Conservation (phyloP, 306 rosid genomes). For the Quercus alba region DNA sequence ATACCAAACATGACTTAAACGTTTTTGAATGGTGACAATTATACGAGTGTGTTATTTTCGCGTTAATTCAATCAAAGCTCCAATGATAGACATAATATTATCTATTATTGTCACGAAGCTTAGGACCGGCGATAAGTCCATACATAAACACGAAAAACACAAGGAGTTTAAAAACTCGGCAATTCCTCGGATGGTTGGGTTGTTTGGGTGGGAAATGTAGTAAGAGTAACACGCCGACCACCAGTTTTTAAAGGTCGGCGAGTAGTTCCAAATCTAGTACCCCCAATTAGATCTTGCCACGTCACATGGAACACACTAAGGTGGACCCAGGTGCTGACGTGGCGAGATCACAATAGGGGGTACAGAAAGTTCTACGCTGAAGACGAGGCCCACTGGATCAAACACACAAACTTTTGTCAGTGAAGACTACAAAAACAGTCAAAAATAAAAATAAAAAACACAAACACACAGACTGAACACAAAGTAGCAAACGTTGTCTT, state of each 20-base stretch:
- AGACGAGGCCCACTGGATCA: conserved; percentile 16
- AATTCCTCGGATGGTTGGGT: conserved; percentile 11
- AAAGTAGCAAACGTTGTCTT: not conserved
- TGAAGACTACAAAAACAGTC: not conserved
- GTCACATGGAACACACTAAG: not conserved
- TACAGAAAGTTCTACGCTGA: not conserved
- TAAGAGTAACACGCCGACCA: conserved; percentile 12
- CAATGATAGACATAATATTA: no score
- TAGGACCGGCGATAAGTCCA: no score
- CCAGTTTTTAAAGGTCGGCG: conserved; percentile 1
- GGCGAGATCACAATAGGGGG: not conserved
- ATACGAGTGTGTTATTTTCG: no score
- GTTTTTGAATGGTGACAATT: fast-evolving
- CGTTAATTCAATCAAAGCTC: no score
- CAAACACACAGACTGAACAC: no score
- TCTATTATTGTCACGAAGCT: no score
- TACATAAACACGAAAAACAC: not conserved
- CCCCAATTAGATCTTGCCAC: conserved; percentile 16
- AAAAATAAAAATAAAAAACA: not conserved
- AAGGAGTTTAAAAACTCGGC: not conserved
- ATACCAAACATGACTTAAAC: fast-evolving
- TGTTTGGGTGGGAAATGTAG: no score
- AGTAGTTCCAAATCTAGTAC: not conserved
- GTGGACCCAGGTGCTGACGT: not conserved
- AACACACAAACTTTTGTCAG: not conserved